phyloP scores from a whole-genome alignment of 345 rosid species.

The Bruguiera gymnorhiza region DNA sequence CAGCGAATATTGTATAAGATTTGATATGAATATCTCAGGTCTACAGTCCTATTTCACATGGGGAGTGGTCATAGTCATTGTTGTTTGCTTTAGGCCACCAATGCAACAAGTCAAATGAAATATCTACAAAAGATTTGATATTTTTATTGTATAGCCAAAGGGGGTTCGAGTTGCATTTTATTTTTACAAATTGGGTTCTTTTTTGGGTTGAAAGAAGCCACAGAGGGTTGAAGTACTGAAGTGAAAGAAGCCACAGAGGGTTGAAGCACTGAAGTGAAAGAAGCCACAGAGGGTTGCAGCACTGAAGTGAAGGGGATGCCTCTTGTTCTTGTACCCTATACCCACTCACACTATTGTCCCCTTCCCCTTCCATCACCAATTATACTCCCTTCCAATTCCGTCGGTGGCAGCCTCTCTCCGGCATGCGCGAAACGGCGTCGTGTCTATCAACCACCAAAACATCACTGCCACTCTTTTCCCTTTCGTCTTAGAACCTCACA shows the following conservation, averaged over 20 bases:
- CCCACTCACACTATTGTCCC: no score
- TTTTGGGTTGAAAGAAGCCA: no score
- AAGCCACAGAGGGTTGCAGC: no score
- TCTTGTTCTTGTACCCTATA: no score
- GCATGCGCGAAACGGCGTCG: constrained; percentile 2
- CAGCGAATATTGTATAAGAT: background rate
- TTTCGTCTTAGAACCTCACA: constrained; percentile 6
- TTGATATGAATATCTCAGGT: background rate
- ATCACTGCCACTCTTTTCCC: constrained; percentile 9
- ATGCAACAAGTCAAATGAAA: constrained; percentile 16
- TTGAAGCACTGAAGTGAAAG: no score
- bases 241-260: no score
- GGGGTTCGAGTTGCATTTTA: no score
- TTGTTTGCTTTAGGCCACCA: constrained; percentile 11
- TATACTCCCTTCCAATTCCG: constrained; percentile 12
- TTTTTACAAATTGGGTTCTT: no score
- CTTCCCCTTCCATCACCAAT: background rate
- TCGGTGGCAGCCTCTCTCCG: background rate
- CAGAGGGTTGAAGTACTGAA: no score
- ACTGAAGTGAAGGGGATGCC: no score
- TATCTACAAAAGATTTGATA: background rate
- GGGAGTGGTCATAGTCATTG: constrained; percentile 18
- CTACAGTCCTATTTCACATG: constrained; percentile 21
- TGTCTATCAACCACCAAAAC: constrained; percentile 6
- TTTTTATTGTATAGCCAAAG: no score